Percentiles rank a stretch among this genome's conserved stretches.
phyloP scores from a whole-genome alignment of 495 filamentous ascomycete genomes.

The Hyaloscypha finlandica region DNA sequence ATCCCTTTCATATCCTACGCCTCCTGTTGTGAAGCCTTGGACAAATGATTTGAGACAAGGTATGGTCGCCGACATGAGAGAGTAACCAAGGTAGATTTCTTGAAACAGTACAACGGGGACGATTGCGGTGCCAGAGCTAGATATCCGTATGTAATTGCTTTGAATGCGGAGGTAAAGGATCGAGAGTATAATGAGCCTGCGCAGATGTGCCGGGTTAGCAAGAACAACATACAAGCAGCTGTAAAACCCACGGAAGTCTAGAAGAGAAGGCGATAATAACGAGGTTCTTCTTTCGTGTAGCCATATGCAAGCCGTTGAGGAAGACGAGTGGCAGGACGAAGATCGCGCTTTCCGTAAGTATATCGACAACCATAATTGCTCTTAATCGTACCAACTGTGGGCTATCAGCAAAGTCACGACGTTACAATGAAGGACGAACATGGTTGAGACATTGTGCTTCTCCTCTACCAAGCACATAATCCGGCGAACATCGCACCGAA shows the following conservation, averaged over 20 bases:
- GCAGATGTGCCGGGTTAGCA: not conserved
- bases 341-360: slow-evolving; percentile 5
- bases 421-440: not conserved
- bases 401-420: no score
- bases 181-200: slow-evolving; percentile 13
- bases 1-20: not conserved
- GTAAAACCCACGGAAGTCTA: slow-evolving; percentile 11
- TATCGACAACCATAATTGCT: slow-evolving; percentile 15
- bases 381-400: not conserved
- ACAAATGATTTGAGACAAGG: slow-evolving; percentile 19
- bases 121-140: not conserved
- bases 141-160: not conserved
- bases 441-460: not conserved
- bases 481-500: slow-evolving; percentile 6
- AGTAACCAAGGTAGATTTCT: slow-evolving; percentile 16
- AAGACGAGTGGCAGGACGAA: slow-evolving; percentile 7
- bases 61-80: slow-evolving; percentile 20
- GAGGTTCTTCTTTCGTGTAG: slow-evolving; percentile 5
- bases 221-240: not conserved
- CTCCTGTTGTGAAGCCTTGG: slow-evolving; percentile 19
- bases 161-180: slow-evolving; percentile 10
- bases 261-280: slow-evolving; percentile 16
- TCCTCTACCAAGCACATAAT: not conserved
- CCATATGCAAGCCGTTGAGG: slow-evolving; percentile 13
- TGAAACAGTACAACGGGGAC: slow-evolving; percentile 6